Evolutionary conservation across 306 rosid species (phyloP), one percentile per base, ranked within the genome.

Genomic region (Medicago arabica): DNA sequence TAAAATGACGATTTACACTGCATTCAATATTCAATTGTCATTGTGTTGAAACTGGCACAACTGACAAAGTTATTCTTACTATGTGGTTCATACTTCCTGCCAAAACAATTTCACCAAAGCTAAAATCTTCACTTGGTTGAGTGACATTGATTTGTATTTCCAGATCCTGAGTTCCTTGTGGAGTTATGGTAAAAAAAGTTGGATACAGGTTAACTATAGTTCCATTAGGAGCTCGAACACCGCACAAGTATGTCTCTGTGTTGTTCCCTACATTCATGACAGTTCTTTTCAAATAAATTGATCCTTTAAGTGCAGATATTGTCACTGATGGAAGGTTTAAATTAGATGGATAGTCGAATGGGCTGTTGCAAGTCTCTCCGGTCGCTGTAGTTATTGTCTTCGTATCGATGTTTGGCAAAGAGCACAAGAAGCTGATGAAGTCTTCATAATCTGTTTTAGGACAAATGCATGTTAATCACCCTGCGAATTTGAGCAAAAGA

Each of bases 311-410:
- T 43, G 85, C 72, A 17, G 97, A 83, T 78, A 90, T 55, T 39
- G 98, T 92, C 9, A 95, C 68, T 12, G 97, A 95, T 61, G 97
- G 97, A 43, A 89, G 89, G 89, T 95, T 95, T 75, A 95, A 86
- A 80, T 86, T 31, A 63, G 84, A 91, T 8, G 99, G 97, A 65
- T 86, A 83, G 60, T 83, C 68, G 57, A 87, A 85, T 4, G 91
- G 39, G 43, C 60, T 12, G 12, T 75, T 74, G 86, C 98, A 92
- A 34, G 15, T 18, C 79, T 78, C 92, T 76, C 96, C 97, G 2
- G 88, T 87, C 12, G 80, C 71, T 44, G 75, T 80, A 72, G 65
- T 71, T 40, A 90, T 31, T 36, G 40, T 60, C 53, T 40, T 83
- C 4, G 75, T 81, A 75, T 82, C 75, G 6, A 83, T 74, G 69